Base-by-base conservation (phyloP, 495 filamentous ascomycete species). In the Opeltia flavorubescens region DNA sequence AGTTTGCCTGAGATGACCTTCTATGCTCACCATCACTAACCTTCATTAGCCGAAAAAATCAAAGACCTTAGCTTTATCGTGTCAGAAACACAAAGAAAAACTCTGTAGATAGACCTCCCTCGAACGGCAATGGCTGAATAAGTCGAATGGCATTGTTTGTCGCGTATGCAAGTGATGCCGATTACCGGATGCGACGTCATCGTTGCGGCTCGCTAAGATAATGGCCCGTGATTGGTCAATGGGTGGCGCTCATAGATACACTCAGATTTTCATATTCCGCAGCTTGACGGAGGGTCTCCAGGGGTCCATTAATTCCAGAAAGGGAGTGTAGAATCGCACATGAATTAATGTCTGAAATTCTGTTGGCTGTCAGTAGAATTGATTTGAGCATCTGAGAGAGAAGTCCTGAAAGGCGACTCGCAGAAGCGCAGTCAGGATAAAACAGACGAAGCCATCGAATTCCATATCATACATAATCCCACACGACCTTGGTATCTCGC, bases 191-290 rank as follows among this genome's bases (percentile, higher is more conserved):
- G 6, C 29, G 6, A 31, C 29, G 29, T 31, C 29, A 41, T 24
- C 15, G 18, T 24, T 41, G 38, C 38, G 12, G 38, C 38, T 41
- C 38, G 38, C 38, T 24, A 23, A 41, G 6, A 31, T 9, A 18
- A 20, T 2, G 21, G 9, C 12, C 15, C 18, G 13, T 35, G 44
- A 51, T 51, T 51, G 49, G 49, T 42, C 49, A 47, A 50, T 50
- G 33, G 12, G 20, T 12, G 11, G 12, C n/a, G 12, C 13, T 17
- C 17, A 17, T 34, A n/a, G n/a, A n/a, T n/a, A n/a, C n/a, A n/a
- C n/a, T n/a, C n/a, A n/a, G n/a, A n/a, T n/a, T n/a, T n/a, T n/a
- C n/a, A n/a, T n/a, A n/a, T n/a, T n/a, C n/a, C n/a, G n/a, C n/a
- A n/a, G n/a, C n/a, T n/a, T n/a, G n/a, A n/a, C n/a, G n/a, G n/a